phyloP scores from a whole-genome alignment of 495 filamentous ascomycete species.

The Neurospora discreta region DNA sequence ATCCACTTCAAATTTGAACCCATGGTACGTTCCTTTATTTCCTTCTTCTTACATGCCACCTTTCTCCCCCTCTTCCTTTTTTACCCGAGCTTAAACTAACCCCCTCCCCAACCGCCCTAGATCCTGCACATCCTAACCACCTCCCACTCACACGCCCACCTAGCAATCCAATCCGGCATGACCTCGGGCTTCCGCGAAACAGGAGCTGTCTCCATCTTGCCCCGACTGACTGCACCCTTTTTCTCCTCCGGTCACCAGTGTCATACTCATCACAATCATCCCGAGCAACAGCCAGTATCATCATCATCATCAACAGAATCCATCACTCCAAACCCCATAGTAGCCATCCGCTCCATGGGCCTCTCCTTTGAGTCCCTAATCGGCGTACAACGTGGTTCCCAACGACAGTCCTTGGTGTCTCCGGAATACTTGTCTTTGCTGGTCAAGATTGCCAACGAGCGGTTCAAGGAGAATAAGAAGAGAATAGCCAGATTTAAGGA shows the following conservation, averaged over 20 bases:
- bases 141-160: constrained; percentile 58
- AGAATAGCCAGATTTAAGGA: constrained; percentile 52
- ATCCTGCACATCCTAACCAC: constrained; percentile 80
- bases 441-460: constrained; percentile 57
- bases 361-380: constrained; percentile 70
- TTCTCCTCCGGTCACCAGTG: not conserved
- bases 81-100: not conserved
- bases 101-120: constrained; percentile 27
- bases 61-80: too few relatives aligned
- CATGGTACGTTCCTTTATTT: constrained; percentile 50
- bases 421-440: constrained; percentile 52
- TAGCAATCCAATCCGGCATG: constrained; percentile 59
- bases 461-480: constrained; percentile 63
- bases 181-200: constrained; percentile 83
- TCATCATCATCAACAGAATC: constrained; percentile 9
- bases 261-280: constrained; percentile 23
- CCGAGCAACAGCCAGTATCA: not conserved
- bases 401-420: constrained; percentile 32
- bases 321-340: constrained; percentile 50
- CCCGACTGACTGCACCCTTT: not conserved
- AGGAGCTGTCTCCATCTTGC: constrained; percentile 46
- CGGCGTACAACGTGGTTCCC: constrained; percentile 38
- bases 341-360: constrained; percentile 72
- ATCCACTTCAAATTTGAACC: constrained; percentile 91
- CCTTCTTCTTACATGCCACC: not conserved